These are phyloP conservation scores for Scopulariopsis brevicaulis DNA, from an alignment of 2,329 filamentous ascomycete genomes.

Conservation along the genomic window DNA sequence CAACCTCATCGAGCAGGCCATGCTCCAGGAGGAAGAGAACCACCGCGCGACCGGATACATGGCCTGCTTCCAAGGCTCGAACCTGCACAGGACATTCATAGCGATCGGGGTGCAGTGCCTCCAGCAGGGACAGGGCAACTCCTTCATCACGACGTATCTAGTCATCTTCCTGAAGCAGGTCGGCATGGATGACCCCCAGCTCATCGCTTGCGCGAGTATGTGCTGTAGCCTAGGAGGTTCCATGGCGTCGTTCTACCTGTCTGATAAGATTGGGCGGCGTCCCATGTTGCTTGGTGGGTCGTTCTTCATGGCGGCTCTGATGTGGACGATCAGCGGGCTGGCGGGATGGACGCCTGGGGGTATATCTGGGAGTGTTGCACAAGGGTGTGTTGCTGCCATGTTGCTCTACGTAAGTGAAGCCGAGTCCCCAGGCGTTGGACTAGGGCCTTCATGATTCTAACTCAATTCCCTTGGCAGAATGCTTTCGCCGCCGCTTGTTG, in stretches of 20 bases:
- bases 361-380: neutral
- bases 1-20: slow-evolving; percentile 4
- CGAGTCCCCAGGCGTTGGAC: neutral
- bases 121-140: slow-evolving; percentile 12
- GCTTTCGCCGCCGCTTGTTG: neutral
- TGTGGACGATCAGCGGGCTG: slow-evolving; percentile 5
- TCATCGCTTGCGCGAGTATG: neutral
- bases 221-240: neutral
- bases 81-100: slow-evolving; percentile 9
- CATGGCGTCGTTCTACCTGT: slow-evolving; percentile 6
- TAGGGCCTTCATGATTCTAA: neutral
- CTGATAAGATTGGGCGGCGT: slow-evolving; percentile 9
- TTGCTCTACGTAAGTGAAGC: neutral
- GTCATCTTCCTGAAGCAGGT: slow-evolving; percentile 12
- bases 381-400: neutral
- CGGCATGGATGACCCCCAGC: slow-evolving; percentile 7
- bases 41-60: neutral
- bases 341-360: neutral
- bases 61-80: slow-evolving; percentile 9
- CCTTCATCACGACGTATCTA: slow-evolving; percentile 10
- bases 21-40: slow-evolving; percentile 7
- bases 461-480: neutral
- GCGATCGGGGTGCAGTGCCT: slow-evolving; percentile 8
- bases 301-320: slow-evolving; percentile 6
- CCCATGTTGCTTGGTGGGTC: slow-evolving; percentile 7